Percentiles rank a stretch among this genome's conserved stretches.
These are phyloP conservation scores for Chlamydomonas asymmetrica DNA, from an alignment of 139 green algal genomes.

Conservation along the genomic window DNA sequence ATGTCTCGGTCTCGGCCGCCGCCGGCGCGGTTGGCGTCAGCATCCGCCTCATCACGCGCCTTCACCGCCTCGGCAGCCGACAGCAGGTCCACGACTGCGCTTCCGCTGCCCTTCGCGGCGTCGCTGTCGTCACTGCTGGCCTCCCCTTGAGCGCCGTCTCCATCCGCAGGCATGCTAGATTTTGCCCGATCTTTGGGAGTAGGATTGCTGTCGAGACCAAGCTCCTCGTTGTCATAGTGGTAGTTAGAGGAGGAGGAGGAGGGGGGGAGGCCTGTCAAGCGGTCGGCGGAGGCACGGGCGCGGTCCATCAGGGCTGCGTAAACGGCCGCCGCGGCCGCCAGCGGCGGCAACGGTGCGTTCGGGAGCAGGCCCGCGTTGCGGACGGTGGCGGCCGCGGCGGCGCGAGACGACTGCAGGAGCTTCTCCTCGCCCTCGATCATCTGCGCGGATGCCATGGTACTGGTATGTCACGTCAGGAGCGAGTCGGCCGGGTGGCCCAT, in stretches of 20 bases:
- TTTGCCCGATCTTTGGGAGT: too few relatives aligned
- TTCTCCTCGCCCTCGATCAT: constrained; percentile 6
- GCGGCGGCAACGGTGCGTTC: not conserved
- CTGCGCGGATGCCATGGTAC: not conserved
- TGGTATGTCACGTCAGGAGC: too few relatives aligned
- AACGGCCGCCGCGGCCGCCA: constrained; percentile 29
- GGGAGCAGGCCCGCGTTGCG: constrained; percentile 2
- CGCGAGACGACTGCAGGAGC: too few relatives aligned
- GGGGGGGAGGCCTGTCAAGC: too few relatives aligned
- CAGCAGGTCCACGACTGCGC: not conserved
- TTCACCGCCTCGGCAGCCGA: constrained; percentile 9
- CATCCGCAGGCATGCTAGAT: too few relatives aligned
- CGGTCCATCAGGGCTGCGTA: constrained; percentile 32
- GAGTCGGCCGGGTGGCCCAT: too few relatives aligned
- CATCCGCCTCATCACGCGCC: constrained; percentile 5
- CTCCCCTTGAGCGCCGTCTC: too few relatives aligned
- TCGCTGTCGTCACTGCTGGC: too few relatives aligned
- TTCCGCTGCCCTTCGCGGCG: constrained; percentile 5
- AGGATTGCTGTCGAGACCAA: too few relatives aligned
- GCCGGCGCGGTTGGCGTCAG: not conserved
- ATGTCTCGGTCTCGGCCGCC: constrained; percentile 1
- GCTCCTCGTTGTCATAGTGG: too few relatives aligned
- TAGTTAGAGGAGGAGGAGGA: too few relatives aligned
- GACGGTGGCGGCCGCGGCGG: constrained; percentile 9
- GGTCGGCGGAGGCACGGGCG: not conserved